Base-by-base conservation (phyloP, 345 rosid species). In the Gossypium turneri region DNA sequence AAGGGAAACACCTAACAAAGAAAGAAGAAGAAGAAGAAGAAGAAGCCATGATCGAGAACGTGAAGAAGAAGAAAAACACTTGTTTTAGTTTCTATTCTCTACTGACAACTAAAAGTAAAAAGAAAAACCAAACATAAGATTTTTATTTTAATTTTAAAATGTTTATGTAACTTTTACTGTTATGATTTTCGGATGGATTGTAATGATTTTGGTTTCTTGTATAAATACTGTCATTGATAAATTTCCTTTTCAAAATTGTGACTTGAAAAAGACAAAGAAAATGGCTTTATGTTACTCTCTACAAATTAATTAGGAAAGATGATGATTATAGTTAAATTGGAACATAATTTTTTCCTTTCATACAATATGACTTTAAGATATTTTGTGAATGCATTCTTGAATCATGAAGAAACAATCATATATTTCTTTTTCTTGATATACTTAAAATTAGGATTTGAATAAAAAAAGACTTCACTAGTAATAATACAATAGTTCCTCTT, bases 41-140 rank as follows among this genome's bases (percentile, higher is more conserved):
- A 17, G 53, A 1, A 29, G 75, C 64, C 75, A 74, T 66, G 71
- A 38, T 19, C 9, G 22, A 52, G 72, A 65, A 60, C 77, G 72
- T 53, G 17, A 43, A 45, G 10, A 13, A 7, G 20, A 52, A 24
- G 29, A 75, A 11, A 47, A 41, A 8, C 43, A 57, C 60, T 20
- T 48, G 9, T 13, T 58, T 22, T 44, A 1, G 29, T 45, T 22
- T 20, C 52, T 20, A 27, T 7, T 11, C 15, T 12, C 62, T 47
- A 12, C 1, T 8, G 12, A 24, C 72, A 48, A 12, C 57, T 50
- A 48, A 24, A 47, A 13, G 41, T 50, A 48, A 48, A 47, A 67
- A 7, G 56, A 47, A 45, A 63, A 67, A 20, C 56, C 41, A 47
- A 15, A 47, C 41, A 67, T 24, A 1, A 48, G 22, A 48, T 48